Evolutionary conservation across 148 eudicot species (phyloP).

Genomic region (Beta vulgaris): DNA sequence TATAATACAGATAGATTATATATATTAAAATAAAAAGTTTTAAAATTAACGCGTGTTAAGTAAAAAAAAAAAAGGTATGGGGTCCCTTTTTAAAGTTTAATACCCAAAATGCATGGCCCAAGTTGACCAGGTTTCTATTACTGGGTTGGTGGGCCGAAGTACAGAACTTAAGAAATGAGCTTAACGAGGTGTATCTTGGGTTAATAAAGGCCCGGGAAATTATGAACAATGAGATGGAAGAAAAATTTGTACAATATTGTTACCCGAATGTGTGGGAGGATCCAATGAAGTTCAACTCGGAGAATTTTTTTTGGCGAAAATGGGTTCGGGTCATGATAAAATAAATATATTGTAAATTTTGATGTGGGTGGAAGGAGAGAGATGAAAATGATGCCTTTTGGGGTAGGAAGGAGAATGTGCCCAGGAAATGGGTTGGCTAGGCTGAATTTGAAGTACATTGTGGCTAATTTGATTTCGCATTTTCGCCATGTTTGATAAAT

Average conservation of each 20-base stretch:
- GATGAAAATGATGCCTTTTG: slow-evolving; percentile 80
- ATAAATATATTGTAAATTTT: neutral
- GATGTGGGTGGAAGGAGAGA: slow-evolving; percentile 43
- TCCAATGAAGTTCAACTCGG: slow-evolving; percentile 15
- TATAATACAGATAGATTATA: too few species aligned
- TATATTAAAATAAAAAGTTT: too few species aligned
- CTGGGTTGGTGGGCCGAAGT: slow-evolving; percentile 13
- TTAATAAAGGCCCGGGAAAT: slow-evolving; percentile 12
- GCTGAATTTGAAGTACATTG: slow-evolving; percentile 63
- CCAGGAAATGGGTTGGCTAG: slow-evolving; percentile 47
- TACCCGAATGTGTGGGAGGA: slow-evolving; percentile 23
- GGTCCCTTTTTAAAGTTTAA: slow-evolving; percentile 2
- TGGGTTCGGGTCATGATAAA: neutral
- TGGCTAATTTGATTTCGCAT: slow-evolving; percentile 57
- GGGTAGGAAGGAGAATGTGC: slow-evolving; percentile 68
- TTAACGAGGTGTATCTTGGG: neutral
- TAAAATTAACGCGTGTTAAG: too few species aligned
- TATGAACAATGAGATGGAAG: neutral
- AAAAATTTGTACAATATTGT: slow-evolving; percentile 2
- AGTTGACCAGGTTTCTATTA: slow-evolving; percentile 7
- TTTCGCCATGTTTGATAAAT: too few species aligned
- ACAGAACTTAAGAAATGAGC: slow-evolving; percentile 16
- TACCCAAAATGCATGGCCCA: slow-evolving; percentile 24
- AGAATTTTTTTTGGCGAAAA: slow-evolving; percentile 18
- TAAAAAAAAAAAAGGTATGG: too few species aligned